Base-by-base conservation (phyloP, 1,139 yeast genomes). In the Saccharomyces hybrid region DNA sequence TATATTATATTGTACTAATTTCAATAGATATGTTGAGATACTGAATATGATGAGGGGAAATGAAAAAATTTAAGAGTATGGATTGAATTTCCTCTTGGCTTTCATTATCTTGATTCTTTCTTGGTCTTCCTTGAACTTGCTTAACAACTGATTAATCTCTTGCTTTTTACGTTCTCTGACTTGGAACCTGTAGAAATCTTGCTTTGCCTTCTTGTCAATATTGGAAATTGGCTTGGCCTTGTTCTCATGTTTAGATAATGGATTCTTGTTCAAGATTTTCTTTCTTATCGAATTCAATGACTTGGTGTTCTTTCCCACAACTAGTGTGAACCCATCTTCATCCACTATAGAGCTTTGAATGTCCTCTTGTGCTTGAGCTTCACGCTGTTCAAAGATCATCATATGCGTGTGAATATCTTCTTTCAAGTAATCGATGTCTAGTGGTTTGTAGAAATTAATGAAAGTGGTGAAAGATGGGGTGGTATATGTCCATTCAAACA, bases 181-280 rank as follows among this genome's bases (percentile, higher is more conserved):
- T 74, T 95, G 99, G 82, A 91, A 95, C 64, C 97, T 80, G 76
- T 95, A 95, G 76, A 95, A 93, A 72, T 95, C 98, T 61, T 80
- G 80, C 75, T 90, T 88, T 63, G 90, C 95, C 72, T 88, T 87
- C 75, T 80, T 83, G 71, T 86, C 83, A 72, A 79, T 75, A 70
- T 83, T 85, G 50, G 57, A 65, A 29, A 59, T 60, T 48, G 62
- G 61, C 51, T 57, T 65, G n/a, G 60, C 64, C 8, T 64, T 62
- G 31, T 60, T 62, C 50, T 62, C 66, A 57, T 57, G 73, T 62
- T 58, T 71, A 50, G 57, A 69, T 59, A 70, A 51, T 46, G 72
- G 72, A 48, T 70, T 69, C 44, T 55, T 65, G 52, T 67, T 65
- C 48, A 66, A 53, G 25, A 67, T 65, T 54, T 65, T 67, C 67